Evolutionary conservation across 2,329 filamentous ascomycete species (phyloP).

Genomic region (Talaromyces sp.): DNA sequence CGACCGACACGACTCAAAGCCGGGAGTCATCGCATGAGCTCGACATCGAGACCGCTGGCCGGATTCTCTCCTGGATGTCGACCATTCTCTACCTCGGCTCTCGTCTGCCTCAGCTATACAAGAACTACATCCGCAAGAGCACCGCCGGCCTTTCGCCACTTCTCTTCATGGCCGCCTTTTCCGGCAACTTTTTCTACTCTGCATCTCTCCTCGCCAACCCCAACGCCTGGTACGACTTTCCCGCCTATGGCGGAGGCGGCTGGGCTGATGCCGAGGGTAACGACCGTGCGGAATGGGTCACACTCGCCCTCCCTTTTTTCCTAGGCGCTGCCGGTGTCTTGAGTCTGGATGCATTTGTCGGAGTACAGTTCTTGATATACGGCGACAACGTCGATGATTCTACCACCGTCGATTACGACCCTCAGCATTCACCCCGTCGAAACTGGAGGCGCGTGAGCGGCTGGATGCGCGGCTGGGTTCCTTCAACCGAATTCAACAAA

Average conservation of each 20-base stretch:
- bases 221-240: constrained; percentile 56
- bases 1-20: constrained; percentile 23
- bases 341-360: constrained; percentile 58
- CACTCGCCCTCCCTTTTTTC: constrained; percentile 59
- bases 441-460: constrained; percentile 57
- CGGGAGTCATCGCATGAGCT: constrained; percentile 19
- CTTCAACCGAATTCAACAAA: constrained; percentile 32
- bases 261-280: constrained; percentile 57
- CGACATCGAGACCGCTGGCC: constrained; percentile 43
- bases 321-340: constrained; percentile 63
- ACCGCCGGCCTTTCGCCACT: constrained; percentile 60
- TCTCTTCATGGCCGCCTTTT: constrained; percentile 63
- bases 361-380: constrained; percentile 59
- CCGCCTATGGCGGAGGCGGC: constrained; percentile 53
- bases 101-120: constrained; percentile 61
- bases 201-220: constrained; percentile 60
- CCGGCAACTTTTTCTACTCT: constrained; percentile 65
- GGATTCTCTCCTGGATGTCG: constrained; percentile 53
- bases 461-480: constrained; percentile 65
- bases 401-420: constrained; percentile 41
- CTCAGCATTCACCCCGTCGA: constrained; percentile 31
- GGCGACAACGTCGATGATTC: constrained; percentile 37
- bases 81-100: constrained; percentile 56
- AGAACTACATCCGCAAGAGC: constrained; percentile 60
- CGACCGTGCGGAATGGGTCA: constrained; percentile 53